Evolutionary conservation across 768 basidiomycete species (phyloP).

Genomic region (Tubosaeta brunneosetosa): DNA sequence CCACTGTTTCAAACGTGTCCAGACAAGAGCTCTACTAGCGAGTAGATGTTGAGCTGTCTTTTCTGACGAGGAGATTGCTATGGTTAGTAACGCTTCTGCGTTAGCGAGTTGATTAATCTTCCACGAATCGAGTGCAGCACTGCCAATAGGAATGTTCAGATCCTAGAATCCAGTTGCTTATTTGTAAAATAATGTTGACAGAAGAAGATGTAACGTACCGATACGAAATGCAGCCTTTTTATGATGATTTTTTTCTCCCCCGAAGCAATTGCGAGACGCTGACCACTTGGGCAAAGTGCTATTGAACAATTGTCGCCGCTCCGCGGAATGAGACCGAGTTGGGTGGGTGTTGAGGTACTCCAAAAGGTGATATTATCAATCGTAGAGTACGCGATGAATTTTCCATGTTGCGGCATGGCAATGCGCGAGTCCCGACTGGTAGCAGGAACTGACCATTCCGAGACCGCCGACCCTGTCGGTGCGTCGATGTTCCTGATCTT

Average conservation of each 20-base stretch:
- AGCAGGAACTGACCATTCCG: too few species aligned
- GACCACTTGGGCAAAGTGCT: too few species aligned
- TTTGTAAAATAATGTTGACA: neutral
- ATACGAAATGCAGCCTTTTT: neutral
- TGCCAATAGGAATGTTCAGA: neutral
- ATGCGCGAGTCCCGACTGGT: too few species aligned
- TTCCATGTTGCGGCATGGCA: too few species aligned
- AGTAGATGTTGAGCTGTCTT: neutral
- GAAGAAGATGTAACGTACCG: neutral
- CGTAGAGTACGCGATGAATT: too few species aligned
- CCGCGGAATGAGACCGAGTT: too few species aligned
- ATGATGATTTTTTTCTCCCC: neutral
- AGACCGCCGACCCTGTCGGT: too few species aligned
- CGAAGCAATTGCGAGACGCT: too few species aligned
- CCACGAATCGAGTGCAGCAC: neutral
- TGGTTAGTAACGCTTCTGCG: neutral
- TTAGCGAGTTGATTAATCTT: neutral
- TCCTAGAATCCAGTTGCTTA: neutral
- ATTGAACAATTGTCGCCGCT: too few species aligned
- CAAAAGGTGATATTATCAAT: too few species aligned
- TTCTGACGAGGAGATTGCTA: neutral
- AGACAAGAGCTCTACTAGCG: constrained; percentile 1
- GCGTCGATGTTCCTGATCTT: too few species aligned
- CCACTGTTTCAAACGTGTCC: neutral
- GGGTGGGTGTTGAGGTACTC: too few species aligned